Conservation (phyloP, 176 grass and related monocot genomes). For the Elymus sibiricus region DNA sequence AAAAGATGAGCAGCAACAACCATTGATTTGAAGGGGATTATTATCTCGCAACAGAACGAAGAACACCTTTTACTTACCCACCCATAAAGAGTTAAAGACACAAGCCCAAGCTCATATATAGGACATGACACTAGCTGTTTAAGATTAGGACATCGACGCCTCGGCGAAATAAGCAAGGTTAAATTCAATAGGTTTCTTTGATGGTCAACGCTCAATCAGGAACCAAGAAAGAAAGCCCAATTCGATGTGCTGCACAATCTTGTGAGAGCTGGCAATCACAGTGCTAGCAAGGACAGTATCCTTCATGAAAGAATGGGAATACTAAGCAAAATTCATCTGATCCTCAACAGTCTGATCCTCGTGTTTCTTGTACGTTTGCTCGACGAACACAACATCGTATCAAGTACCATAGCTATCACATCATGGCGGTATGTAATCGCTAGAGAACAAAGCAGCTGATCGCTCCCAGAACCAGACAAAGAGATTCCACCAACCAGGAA, state of each 20-base stretch:
- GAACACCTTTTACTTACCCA: background rate
- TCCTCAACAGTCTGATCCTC: too few species aligned
- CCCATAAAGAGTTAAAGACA: background rate
- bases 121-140: background rate
- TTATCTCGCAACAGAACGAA: background rate
- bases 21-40: background rate
- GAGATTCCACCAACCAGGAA: slow-evolving; percentile 5
- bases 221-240: background rate
- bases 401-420: background rate
- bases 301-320: background rate
- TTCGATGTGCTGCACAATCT: background rate
- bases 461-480: slow-evolving; percentile 27
- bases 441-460: slow-evolving; percentile 23
- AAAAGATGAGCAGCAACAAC: background rate
- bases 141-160: background rate
- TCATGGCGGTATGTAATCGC: slow-evolving; percentile 3
- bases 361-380: too few species aligned
- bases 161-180: background rate
- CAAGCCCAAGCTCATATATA: background rate
- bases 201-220: background rate
- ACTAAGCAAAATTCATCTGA: background rate
- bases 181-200: background rate
- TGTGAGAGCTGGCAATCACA: background rate
- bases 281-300: background rate
- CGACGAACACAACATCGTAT: background rate